phyloP scores from a whole-genome alignment of 2,329 filamentous ascomycete genomes.

The Xylariales sp. region DNA sequence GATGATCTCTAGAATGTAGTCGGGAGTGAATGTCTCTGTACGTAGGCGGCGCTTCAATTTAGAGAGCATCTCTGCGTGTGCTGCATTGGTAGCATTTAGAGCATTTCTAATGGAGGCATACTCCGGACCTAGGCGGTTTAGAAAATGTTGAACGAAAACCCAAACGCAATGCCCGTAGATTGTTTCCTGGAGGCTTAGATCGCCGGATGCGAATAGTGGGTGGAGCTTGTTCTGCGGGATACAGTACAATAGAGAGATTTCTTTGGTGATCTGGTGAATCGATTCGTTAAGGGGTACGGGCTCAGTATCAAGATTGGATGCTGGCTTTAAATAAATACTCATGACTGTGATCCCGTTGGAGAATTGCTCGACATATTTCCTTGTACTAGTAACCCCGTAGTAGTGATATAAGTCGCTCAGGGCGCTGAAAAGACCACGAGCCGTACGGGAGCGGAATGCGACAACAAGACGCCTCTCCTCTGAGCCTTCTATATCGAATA shows the following conservation, averaged over 20 bases:
- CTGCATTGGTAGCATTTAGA: conserved; percentile 82
- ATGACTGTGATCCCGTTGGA: conserved; percentile 98
- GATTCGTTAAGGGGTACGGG: conserved; percentile 89
- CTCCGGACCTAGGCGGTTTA: conserved; percentile 93
- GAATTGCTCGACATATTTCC: conserved; percentile 99
- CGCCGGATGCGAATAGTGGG: conserved; percentile 83
- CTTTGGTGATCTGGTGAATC: conserved; percentile 99
- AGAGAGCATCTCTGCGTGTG: conserved; percentile 86
- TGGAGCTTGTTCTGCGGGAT: conserved; percentile 98
- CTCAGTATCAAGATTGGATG: conserved; percentile 66
- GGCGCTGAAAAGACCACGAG: conserved; percentile 92
- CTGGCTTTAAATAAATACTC: conserved; percentile 89
- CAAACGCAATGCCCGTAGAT: conserved; percentile 98
- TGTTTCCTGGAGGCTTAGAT: conserved; percentile 92
- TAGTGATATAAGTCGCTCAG: conserved; percentile 98
- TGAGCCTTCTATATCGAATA: conserved; percentile 92
- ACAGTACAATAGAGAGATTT: conserved; percentile 96
- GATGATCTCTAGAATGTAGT: conserved; percentile 98
- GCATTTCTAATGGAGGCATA: conserved; percentile 88
- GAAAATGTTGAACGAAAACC: conserved; percentile 98
- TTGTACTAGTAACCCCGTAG: conserved; percentile 94
- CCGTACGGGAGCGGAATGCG: conserved; percentile 93
- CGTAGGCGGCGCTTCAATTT: conserved; percentile 96
- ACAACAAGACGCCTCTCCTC: conserved; percentile 94
- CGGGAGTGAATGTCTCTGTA: conserved; percentile 96